A percentile compares a stretch with the other conserved stretches of the same genome.
Evolutionary conservation across 176 grass and related monocot genomes (phyloP).

Genomic region (Metroxylon sagu): DNA sequence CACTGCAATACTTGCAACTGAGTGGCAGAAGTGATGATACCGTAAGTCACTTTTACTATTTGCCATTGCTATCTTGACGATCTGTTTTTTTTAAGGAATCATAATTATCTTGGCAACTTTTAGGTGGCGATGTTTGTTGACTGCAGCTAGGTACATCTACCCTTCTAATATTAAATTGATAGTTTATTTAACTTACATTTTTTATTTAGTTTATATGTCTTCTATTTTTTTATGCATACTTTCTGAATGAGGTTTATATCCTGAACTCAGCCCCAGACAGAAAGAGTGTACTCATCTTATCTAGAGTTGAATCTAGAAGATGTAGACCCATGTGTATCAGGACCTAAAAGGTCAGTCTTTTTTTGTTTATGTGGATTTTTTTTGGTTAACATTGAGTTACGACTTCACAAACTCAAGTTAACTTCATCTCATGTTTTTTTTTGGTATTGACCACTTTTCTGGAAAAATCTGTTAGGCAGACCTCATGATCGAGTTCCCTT

Average conservation of each 20-base stretch:
- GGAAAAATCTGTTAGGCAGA: constrained; percentile 13
- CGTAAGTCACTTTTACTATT: constrained; percentile 26
- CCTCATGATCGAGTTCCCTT: constrained; percentile 86
- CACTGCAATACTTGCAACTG: constrained; percentile 87
- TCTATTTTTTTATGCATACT: too few species aligned
- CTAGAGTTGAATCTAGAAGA: constrained; percentile 63
- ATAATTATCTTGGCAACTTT: too few species aligned
- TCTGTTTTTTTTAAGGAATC: too few species aligned
- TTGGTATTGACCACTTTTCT: too few species aligned
- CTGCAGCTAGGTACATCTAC: constrained; percentile 49
- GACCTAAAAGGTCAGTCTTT: constrained; percentile 59
- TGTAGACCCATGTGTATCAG: constrained; percentile 73
- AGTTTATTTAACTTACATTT: constrained; percentile 3
- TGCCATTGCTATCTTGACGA: not conserved
- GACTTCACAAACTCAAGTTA: too few species aligned
- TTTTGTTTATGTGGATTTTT: too few species aligned
- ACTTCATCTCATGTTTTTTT: too few species aligned
- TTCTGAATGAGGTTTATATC: too few species aligned
- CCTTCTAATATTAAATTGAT: constrained; percentile 6
- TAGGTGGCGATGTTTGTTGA: constrained; percentile 94
- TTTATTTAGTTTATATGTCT: not conserved
- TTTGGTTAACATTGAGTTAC: too few species aligned
- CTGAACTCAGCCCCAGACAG: constrained; percentile 53
- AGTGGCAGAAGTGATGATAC: constrained; percentile 83
- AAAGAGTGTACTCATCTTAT: constrained; percentile 76